Evolutionary conservation across 1,284 basidiomycete genomes (phyloP), one percentile per base, ranked within the genome.

Genomic region (Puccinia triticina): DNA sequence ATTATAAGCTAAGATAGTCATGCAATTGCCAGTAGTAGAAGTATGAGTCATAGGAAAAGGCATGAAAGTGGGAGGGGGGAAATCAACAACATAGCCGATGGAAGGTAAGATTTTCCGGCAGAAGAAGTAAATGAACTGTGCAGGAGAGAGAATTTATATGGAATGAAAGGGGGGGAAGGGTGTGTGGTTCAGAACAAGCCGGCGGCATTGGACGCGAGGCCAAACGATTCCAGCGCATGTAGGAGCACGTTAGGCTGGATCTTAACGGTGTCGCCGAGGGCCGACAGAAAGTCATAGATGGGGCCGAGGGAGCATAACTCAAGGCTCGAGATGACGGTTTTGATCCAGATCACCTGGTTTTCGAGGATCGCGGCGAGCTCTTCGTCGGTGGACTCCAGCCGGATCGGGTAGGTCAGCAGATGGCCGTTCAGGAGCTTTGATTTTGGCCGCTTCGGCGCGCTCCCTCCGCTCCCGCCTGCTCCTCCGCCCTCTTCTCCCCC

Each of bases 321-420:
- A 37, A 96, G 87, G 43, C 91, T 89, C 21, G 90, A 89, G 40
- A 93, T 88, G n/a, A 92, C 90, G 86, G 95, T 95, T 86, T 95
- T 92, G 75, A 96, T 91, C 55, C 95, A 90, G 21, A 91, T 82
- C 18, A 82, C 64, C 46, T 75, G 50, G 40, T 82, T 82, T 77
- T 95, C 93, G 53, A 98, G 89, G 14, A 94, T 88, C 72, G 90
- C 88, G 86, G 91, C 90, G 72, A 96, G 88, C 84, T 96, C 93
- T 57, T 90, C 88, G 85, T 96, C 94, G 23, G 90, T 90, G 84
- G 92, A 91, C 84, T 92, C 92, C 67, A 93, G 91, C 83, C 89
- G 89, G 85, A 96, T 90, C 14, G 89, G 88, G 0, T 95, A 94
- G 2, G 94, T 88, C 50, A 96, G 88, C 67, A 91, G 87, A 43